Evolutionary conservation across 768 basidiomycete genomes (phyloP), one percentile per base, ranked within the genome.

Genomic region (Xerocomus brunneocitrinus): DNA sequence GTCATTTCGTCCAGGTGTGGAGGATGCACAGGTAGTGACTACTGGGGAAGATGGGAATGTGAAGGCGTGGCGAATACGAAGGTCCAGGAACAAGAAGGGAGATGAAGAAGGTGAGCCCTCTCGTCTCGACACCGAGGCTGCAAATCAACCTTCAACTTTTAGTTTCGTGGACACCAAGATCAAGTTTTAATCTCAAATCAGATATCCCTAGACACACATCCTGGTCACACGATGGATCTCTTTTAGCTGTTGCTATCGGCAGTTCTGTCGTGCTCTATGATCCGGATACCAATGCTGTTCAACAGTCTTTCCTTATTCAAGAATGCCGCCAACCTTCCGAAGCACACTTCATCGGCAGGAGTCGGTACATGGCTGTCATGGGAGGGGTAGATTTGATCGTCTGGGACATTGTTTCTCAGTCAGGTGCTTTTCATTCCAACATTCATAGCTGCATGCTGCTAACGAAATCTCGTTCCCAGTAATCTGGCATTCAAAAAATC

Each of bases 191-290:
- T 39, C 89, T 88, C 64, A 88, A 85, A 41, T 74, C 76, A n/a
- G 79, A 84, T 63, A 71, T 75, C 47, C 89, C 93, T 31, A 76
- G 75, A 49, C 76, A 83, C 57, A 74, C 80, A 0, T 78, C 83
- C 1, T 97, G 93, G 84, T 91, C 95, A 6, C 78, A 76, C 4
- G 97, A 99, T 67, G 87, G 83, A 8, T 94, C 94, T 5, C 75
- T 99, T 31, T 73, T 98, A 43, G 88, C 87, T 12, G 78, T 95
- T 22, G 76, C 85, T 12, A 78, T 88, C 49, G 83, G 83, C 0
- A 65, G 78, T 14, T 80, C 81, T 54, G 76, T 95, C 49, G 81
- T 83, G 5, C 68, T 98, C 6, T 97, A 89, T 69, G 85, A 92
- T 61, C 78, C 89, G 0, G 61, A 72, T 22, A 82, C 82, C 24